Conservation (phyloP, 2,329 filamentous ascomycete species). For the Venturia asperata region DNA sequence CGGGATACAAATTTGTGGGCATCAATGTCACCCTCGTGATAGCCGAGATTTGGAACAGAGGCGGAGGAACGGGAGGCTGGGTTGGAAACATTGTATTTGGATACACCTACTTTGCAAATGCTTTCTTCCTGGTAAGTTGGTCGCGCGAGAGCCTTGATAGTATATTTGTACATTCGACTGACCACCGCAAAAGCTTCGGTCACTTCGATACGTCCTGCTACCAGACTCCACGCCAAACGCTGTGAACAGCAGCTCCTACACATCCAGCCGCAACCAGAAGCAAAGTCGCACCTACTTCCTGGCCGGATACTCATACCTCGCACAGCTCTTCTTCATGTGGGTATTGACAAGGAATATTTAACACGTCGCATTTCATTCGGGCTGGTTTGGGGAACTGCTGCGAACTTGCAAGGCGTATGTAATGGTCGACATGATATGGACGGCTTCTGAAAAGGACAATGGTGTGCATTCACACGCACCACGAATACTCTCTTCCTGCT, state of each 20-base stretch:
- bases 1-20: constrained; percentile 97
- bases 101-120: constrained; percentile 91
- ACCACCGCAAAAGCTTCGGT: constrained; percentile 61
- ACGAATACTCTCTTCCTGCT: not conserved
- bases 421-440: not conserved
- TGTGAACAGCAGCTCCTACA: constrained; percentile 52
- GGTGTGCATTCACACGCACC: not conserved
- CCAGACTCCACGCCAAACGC: constrained; percentile 64
- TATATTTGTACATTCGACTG: not conserved
- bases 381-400: not conserved
- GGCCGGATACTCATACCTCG: constrained; percentile 87
- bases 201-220: constrained; percentile 88
- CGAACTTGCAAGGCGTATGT: not conserved
- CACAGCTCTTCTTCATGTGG: constrained; percentile 96
- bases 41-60: constrained; percentile 68
- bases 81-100: constrained; percentile 80
- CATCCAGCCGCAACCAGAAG: constrained; percentile 75
- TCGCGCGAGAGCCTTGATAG: not conserved
- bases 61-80: constrained; percentile 79
- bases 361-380: not conserved
- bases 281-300: constrained; percentile 86
- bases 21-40: constrained; percentile 83
- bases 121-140: constrained; percentile 75
- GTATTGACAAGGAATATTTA: constrained; percentile 44
- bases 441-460: not conserved